Percentiles rank a stretch among this genome's conserved stretches.
Conservation (phyloP, 352 stramenopile species). For the Phytophthora europaea region DNA sequence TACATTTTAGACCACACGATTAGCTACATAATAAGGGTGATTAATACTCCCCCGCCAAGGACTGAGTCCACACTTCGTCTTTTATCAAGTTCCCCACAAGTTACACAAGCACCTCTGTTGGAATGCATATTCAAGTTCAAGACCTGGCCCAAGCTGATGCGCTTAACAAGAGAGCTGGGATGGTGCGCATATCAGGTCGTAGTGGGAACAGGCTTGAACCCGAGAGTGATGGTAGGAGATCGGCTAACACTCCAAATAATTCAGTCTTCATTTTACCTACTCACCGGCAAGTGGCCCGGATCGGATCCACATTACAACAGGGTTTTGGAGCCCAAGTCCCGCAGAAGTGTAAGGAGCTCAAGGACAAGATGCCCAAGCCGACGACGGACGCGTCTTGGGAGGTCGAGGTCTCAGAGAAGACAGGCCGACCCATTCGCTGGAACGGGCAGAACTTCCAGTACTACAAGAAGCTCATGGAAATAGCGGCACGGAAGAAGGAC, state of each 20-base stretch:
- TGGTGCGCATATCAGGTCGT: neutral
- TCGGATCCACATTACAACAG: neutral
- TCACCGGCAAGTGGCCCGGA: neutral
- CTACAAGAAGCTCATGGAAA: neutral
- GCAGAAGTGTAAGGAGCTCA: too few species aligned
- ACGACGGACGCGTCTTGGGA: conserved; percentile 12
- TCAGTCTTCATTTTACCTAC: neutral
- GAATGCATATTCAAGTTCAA: neutral
- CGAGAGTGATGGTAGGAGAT: neutral
- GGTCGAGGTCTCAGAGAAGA: neutral
- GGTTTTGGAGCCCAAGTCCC: too few species aligned
- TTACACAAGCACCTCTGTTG: neutral
- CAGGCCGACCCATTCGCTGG: too few species aligned
- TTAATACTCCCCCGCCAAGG: too few species aligned
- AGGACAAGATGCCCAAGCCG: conserved; percentile 4
- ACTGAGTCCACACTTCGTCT: too few species aligned
- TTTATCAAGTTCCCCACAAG: too few species aligned
- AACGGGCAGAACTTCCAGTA: too few species aligned
- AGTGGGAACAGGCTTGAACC: neutral
- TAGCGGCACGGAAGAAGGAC: too few species aligned
- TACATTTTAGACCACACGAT: too few species aligned
- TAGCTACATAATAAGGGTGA: too few species aligned
- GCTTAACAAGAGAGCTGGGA: neutral
- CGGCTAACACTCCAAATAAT: neutral
- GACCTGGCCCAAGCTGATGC: neutral